A percentile compares a stretch with the other conserved stretches of the same genome.
Evolutionary conservation across 1,284 basidiomycete species (phyloP).

Genomic region (Hemileia vastatrix): DNA sequence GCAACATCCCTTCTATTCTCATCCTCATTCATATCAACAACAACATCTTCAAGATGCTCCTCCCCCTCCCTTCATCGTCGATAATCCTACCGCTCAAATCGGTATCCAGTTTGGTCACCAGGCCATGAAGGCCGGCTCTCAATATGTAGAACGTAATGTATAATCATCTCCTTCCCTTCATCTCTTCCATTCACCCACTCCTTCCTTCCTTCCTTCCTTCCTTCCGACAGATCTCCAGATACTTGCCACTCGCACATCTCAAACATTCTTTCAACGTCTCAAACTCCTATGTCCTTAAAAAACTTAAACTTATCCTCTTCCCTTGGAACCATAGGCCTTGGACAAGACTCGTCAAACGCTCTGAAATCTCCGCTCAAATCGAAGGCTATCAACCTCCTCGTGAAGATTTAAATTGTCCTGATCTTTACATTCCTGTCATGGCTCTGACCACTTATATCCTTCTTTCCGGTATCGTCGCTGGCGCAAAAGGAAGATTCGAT

Average conservation of each 20-base stretch:
- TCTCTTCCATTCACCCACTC: too few relatives aligned
- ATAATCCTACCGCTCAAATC: conserved; percentile 88
- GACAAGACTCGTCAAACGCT: conserved; percentile 33
- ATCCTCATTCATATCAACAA: conserved; percentile 5
- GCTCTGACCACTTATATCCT: conserved; percentile 92
- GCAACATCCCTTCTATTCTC: conserved; percentile 1
- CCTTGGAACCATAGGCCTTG: conserved; percentile 69
- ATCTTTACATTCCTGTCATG: conserved; percentile 95
- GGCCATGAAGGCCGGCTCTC: conserved; percentile 84
- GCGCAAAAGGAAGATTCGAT: conserved; percentile 71
- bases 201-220: background rate
- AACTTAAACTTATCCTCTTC: conserved; percentile 80
- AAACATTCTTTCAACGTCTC: conserved; percentile 96
- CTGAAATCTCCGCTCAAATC: conserved; percentile 50
- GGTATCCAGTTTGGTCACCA: conserved; percentile 90
- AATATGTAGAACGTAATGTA: conserved; percentile 90
- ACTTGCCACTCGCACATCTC: conserved; percentile 62
- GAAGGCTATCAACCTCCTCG: conserved; percentile 75
- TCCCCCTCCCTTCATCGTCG: conserved; percentile 49
- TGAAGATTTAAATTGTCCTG: conserved; percentile 91
- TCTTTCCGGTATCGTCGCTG: conserved; percentile 64
- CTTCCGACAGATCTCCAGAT: conserved; percentile 59
- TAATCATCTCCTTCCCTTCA: conserved; percentile 38
- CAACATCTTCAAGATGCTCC: background rate
- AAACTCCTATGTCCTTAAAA: conserved; percentile 87